phyloP scores from a whole-genome alignment of 768 basidiomycete genomes.

The Cyclocybe cylindracea region DNA sequence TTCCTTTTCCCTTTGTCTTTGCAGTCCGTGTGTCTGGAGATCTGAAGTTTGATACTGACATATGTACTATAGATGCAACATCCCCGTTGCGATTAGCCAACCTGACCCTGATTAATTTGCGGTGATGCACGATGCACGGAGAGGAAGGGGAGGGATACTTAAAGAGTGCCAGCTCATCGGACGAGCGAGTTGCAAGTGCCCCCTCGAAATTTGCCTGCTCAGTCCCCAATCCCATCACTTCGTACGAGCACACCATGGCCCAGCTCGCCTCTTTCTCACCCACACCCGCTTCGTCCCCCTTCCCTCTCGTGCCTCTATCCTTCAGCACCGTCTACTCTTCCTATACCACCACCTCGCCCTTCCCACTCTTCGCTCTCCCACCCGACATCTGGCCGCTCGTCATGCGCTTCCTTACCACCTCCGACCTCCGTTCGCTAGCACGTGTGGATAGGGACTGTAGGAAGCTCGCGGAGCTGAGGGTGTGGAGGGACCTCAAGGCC shows the following conservation, averaged over 20 bases:
- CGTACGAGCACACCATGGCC: too few relatives aligned
- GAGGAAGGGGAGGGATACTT: too few relatives aligned
- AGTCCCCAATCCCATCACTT: too few relatives aligned
- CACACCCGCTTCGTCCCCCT: too few relatives aligned
- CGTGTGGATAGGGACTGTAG: slow-evolving; percentile 27
- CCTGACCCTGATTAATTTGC: background rate
- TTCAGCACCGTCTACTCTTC: slow-evolving; percentile 24
- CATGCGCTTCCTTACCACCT: slow-evolving; percentile 20
- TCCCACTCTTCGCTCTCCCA: slow-evolving; percentile 27
- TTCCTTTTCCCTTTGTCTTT: too few relatives aligned
- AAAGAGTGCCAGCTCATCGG: background rate
- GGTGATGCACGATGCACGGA: background rate
- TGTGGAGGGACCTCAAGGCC: slow-evolving; percentile 21
- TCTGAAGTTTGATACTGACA: too few relatives aligned
- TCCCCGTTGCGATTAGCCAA: too few relatives aligned
- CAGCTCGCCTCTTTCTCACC: too few relatives aligned
- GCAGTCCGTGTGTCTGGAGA: too few relatives aligned
- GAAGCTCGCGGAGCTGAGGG: slow-evolving; percentile 21
- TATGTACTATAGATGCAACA: too few relatives aligned
- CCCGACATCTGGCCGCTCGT: slow-evolving; percentile 26
- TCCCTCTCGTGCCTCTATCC: slow-evolving; percentile 14
- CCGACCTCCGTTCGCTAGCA: slow-evolving; percentile 23
- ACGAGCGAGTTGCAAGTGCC: background rate
- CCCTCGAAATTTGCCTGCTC: too few relatives aligned
- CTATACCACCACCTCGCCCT: slow-evolving; percentile 15